Conservation (phyloP, 2,329 filamentous ascomycete species). For the Truncatella angustata region DNA sequence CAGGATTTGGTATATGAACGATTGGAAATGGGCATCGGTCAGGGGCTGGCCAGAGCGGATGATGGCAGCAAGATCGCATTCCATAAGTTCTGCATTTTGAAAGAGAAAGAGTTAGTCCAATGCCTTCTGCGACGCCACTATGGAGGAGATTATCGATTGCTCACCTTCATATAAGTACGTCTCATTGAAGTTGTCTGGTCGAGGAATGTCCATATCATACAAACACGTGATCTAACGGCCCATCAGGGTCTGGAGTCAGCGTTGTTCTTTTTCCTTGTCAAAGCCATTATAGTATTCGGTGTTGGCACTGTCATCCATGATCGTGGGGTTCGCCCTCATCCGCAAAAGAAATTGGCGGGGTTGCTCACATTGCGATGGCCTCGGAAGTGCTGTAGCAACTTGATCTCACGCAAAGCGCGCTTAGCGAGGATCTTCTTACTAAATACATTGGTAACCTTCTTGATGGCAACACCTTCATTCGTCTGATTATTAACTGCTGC, state of each 20-base stretch:
- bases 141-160: too few relatives aligned
- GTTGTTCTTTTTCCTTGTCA: not conserved
- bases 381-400: conserved; percentile 96
- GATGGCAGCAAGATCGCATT: conserved; percentile 96
- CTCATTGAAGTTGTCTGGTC: conserved; percentile 97
- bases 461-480: conserved; percentile 93
- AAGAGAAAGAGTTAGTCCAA: conserved; percentile 14
- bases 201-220: conserved; percentile 98
- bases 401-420: conserved; percentile 96
- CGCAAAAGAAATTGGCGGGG: not conserved
- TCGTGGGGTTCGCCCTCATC: not conserved
- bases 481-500: conserved; percentile 90
- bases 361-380: conserved; percentile 75
- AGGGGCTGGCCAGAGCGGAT: conserved; percentile 95
- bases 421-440: conserved; percentile 99
- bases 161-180: conserved; percentile 97
- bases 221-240: conserved; percentile 89
- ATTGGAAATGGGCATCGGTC: conserved; percentile 98
- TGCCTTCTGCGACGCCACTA: too few relatives aligned
- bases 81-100: conserved; percentile 79
- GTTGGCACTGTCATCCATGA: not conserved
- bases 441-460: conserved; percentile 99
- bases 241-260: conserved; percentile 32
- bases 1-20: conserved; percentile 99
- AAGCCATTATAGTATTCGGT: not conserved